These are phyloP conservation scores for Tetrahymena thermophila DNA, from an alignment of 73 alveolate species.

Conservation along the genomic window DNA sequence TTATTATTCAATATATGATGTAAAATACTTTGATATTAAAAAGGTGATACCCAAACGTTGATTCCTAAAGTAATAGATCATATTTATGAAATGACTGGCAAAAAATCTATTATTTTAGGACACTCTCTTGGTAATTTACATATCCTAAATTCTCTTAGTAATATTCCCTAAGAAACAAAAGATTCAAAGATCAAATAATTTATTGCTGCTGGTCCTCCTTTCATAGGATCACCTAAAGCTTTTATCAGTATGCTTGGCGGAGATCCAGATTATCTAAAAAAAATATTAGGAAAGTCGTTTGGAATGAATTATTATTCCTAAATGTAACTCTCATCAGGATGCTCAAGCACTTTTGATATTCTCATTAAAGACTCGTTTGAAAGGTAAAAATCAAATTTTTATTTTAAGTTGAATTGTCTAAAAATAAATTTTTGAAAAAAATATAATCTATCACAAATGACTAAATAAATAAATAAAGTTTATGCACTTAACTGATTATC, in stretches of 20 bases:
- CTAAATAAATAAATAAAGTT: no score
- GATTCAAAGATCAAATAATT: background rate
- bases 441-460: no score
- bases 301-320: constrained; percentile 17
- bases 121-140: constrained; percentile 33
- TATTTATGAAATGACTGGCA: constrained; percentile 15
- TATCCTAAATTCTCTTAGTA: background rate
- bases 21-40: background rate
- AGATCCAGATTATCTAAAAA: constrained; percentile 13
- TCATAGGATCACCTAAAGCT: constrained; percentile 28
- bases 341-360: constrained; percentile 8
- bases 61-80: background rate
- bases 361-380: background rate
- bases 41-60: constrained; percentile 3
- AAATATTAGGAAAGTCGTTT: constrained; percentile 2
- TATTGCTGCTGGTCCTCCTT: constrained; percentile 34
- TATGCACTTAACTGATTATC: no score
- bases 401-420: no score
- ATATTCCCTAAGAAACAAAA: constrained; percentile 7
- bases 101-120: background rate
- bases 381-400: background rate
- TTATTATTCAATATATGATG: background rate
- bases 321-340: background rate
- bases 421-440: no score
- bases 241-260: constrained; percentile 24